A percentile compares a stretch with the other conserved stretches of the same genome.
phyloP scores from a whole-genome alignment of 169 alveolate species.

The Cryptosporidium meleagridis region DNA sequence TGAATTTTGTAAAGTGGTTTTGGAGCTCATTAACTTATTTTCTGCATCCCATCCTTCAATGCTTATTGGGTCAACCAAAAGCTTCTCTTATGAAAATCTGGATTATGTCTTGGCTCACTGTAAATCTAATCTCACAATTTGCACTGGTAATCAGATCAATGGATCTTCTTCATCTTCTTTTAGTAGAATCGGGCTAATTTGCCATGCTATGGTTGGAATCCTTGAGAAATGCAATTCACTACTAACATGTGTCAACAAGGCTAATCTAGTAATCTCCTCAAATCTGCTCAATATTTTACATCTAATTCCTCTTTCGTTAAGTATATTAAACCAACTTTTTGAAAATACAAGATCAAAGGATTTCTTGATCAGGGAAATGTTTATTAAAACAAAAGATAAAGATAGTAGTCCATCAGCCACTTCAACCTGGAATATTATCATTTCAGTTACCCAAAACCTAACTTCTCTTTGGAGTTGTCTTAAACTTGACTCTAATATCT shows the following conservation, averaged over 20 bases:
- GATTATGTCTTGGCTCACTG: neutral
- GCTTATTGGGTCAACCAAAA: conserved; percentile 9
- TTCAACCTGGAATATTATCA: conserved; percentile 10
- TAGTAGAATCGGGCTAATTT: conserved; percentile 51
- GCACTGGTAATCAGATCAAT: neutral
- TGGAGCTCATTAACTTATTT: conserved; percentile 46
- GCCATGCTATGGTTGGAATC: neutral
- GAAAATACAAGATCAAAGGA: conserved; percentile 38
- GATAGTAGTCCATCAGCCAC: neutral
- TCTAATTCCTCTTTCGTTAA: conserved; percentile 6
- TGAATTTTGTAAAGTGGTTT: conserved; percentile 3
- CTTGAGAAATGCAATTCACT: conserved; percentile 7
- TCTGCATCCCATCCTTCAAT: conserved; percentile 56
- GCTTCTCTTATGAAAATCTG: neutral
- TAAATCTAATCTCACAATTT: neutral
- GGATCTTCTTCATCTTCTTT: neutral
- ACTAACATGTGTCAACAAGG: neutral
- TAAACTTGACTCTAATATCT: neutral
- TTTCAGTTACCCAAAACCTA: conserved; percentile 5
- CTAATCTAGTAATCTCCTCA: neutral
- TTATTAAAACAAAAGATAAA: neutral
- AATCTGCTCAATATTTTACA: neutral
- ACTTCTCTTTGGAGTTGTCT: neutral
- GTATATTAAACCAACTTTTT: conserved; percentile 10
- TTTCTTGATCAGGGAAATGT: conserved; percentile 18